Evolutionary conservation across 1,284 basidiomycete species (phyloP).

Genomic region (Boletellus deceptivus): DNA sequence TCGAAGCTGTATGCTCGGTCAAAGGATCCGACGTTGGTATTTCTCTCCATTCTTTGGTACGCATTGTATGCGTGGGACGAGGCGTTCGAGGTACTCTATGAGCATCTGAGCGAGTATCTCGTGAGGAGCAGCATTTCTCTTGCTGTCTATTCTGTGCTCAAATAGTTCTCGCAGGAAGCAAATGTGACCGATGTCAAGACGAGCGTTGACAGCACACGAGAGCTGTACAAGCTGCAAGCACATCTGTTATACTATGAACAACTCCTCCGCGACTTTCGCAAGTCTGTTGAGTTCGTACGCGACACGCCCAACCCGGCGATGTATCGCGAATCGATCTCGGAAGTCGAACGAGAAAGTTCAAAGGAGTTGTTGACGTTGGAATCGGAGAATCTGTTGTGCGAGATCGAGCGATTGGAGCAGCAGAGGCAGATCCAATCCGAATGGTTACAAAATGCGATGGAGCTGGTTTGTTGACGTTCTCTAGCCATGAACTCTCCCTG

Average conservation of each 20-base stretch:
- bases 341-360: constrained; percentile 16
- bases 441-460: constrained; percentile 52
- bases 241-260: constrained; percentile 53
- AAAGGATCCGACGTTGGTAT: constrained; percentile 50
- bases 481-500: not conserved
- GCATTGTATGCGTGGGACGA: constrained; percentile 60
- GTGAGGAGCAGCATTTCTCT: constrained; percentile 28
- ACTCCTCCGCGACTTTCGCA: constrained; percentile 52
- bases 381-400: constrained; percentile 40
- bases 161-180: constrained; percentile 38
- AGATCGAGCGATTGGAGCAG: constrained; percentile 46
- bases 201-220: constrained; percentile 41
- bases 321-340: constrained; percentile 21
- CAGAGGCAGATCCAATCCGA: constrained; percentile 43
- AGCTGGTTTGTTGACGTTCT: constrained; percentile 35
- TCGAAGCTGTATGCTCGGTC: constrained; percentile 46
- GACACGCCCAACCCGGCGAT: constrained; percentile 47
- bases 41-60: constrained; percentile 56
- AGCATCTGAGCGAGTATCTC: constrained; percentile 42
- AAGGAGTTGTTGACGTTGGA: constrained; percentile 40
- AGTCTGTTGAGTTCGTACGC: constrained; percentile 47
- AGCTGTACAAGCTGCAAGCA: constrained; percentile 53
- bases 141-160: not conserved
- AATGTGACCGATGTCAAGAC: constrained; percentile 27
- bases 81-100: constrained; percentile 48